Conservation (phyloP, 371 early-diverging fungal species). For the Mortierella sp. region DNA sequence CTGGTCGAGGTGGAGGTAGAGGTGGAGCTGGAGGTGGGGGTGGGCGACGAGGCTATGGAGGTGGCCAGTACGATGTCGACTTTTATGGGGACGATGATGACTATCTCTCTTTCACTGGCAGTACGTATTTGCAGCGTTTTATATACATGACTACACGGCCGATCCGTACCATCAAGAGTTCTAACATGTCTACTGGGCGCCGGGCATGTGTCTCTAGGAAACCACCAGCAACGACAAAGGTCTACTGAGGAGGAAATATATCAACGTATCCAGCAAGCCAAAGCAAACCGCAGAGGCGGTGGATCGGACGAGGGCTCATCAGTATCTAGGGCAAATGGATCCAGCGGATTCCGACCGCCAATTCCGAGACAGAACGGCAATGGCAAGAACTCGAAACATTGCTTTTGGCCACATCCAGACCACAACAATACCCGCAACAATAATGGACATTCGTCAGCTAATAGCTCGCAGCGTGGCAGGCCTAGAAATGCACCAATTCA, state of each 20-base stretch:
- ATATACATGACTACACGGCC: not conserved
- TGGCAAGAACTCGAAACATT: slow-evolving; percentile 54
- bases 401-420: slow-evolving; percentile 44
- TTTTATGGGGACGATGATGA: slow-evolving; percentile 38
- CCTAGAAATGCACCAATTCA: slow-evolving; percentile 12
- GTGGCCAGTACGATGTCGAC: slow-evolving; percentile 14
- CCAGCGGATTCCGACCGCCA: slow-evolving; percentile 25
- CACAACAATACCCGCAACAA: slow-evolving; percentile 15
- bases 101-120: slow-evolving; percentile 25
- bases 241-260: slow-evolving; percentile 43
- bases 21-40: slow-evolving; percentile 8
- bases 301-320: slow-evolving; percentile 6
- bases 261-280: slow-evolving; percentile 41
- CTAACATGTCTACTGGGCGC: not conserved
- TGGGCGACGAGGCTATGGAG: slow-evolving; percentile 13
- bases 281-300: slow-evolving; percentile 26
- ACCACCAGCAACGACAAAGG: slow-evolving; percentile 23
- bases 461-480: slow-evolving; percentile 5
- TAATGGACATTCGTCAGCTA: slow-evolving; percentile 9
- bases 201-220: slow-evolving; percentile 13
- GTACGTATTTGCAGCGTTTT: slow-evolving; percentile 17
- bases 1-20: slow-evolving; percentile 20
- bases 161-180: not conserved
- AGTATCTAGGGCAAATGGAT: slow-evolving; percentile 14
- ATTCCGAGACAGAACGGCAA: slow-evolving; percentile 43